A percentile compares a stretch with the other conserved stretches of the same genome.
These are phyloP conservation scores for Hypocrella siamensis DNA, from an alignment of 2,329 filamentous ascomycete species.

Conservation along the genomic window DNA sequence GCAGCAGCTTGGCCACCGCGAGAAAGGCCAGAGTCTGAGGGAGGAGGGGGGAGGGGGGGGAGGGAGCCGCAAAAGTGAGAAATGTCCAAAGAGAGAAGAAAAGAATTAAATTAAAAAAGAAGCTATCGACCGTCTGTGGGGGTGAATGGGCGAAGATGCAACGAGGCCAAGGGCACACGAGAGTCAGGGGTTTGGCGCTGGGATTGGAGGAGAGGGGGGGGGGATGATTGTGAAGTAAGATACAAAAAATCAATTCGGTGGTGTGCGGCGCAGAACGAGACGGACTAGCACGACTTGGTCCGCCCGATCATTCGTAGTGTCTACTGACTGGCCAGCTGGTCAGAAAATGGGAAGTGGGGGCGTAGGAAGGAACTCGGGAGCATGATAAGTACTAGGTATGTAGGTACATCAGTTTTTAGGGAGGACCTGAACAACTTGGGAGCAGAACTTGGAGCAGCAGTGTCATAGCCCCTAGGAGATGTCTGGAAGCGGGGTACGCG, in stretches of 20 bases:
- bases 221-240: slow-evolving; percentile 1
- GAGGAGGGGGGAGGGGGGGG: slow-evolving; percentile 3
- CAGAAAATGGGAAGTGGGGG: slow-evolving; percentile 1
- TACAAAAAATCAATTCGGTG: slow-evolving; percentile 1
- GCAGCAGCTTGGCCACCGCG: slow-evolving; percentile 11
- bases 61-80: neutral
- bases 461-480: no score
- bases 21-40: slow-evolving; percentile 6
- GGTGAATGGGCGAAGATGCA: neutral
- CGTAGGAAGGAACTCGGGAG: no score
- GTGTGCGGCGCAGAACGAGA: no score
- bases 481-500: no score
- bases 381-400: no score
- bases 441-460: no score
- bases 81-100: slow-evolving; percentile 1
- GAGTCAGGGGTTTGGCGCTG: slow-evolving; percentile 2
- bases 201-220: neutral
- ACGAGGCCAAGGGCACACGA: slow-evolving; percentile 2
- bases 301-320: neutral
- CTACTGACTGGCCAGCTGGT: neutral
- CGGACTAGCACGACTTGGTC: no score
- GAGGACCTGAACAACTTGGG: no score
- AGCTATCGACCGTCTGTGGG: neutral
- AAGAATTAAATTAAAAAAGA: slow-evolving; percentile 1
- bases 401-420: no score